Conservation (phyloP, 2,329 filamentous ascomycete species). For the Stagonosporopsis cucurbitacearum region DNA sequence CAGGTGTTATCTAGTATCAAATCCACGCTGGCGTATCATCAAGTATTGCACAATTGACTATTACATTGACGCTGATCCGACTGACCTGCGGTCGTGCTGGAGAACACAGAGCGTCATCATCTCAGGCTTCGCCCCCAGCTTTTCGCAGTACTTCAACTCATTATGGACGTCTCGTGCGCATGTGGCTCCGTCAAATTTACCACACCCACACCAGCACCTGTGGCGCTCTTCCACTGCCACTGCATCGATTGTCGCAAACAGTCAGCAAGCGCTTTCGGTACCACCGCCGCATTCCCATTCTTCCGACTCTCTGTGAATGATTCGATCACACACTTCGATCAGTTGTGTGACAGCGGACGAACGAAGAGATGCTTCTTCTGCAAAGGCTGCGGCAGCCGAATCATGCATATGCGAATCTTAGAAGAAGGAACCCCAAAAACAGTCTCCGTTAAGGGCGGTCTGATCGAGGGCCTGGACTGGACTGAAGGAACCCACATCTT, state of each 20-base stretch:
- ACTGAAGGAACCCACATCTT: constrained; percentile 65
- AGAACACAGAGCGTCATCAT: not conserved
- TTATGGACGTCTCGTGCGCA: constrained; percentile 59
- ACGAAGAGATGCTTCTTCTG: constrained; percentile 40
- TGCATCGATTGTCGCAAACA: constrained; percentile 71
- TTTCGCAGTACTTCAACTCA: not conserved
- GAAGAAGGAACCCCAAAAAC: constrained; percentile 28
- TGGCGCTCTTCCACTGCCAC: constrained; percentile 75
- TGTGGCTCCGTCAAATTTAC: constrained; percentile 69
- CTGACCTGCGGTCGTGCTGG: not conserved
- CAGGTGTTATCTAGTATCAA: not conserved
- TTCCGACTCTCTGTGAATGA: constrained; percentile 62
- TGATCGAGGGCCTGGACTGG: constrained; percentile 63
- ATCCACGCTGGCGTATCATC: not conserved
- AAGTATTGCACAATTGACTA: not conserved
- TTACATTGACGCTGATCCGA: not conserved
- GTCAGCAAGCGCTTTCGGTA: constrained; percentile 70
- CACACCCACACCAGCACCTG: constrained; percentile 65
- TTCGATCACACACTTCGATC: constrained; percentile 27
- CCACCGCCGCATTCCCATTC: constrained; percentile 72
- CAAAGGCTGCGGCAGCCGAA: constrained; percentile 67
- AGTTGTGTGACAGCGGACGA: constrained; percentile 31
- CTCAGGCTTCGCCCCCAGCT: not conserved
- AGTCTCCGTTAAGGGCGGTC: constrained; percentile 71
- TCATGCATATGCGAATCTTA: constrained; percentile 66